Evolutionary conservation across 148 eudicot species (phyloP), one percentile per base, ranked within the genome.

Genomic region (Rhododendron williamsianum): DNA sequence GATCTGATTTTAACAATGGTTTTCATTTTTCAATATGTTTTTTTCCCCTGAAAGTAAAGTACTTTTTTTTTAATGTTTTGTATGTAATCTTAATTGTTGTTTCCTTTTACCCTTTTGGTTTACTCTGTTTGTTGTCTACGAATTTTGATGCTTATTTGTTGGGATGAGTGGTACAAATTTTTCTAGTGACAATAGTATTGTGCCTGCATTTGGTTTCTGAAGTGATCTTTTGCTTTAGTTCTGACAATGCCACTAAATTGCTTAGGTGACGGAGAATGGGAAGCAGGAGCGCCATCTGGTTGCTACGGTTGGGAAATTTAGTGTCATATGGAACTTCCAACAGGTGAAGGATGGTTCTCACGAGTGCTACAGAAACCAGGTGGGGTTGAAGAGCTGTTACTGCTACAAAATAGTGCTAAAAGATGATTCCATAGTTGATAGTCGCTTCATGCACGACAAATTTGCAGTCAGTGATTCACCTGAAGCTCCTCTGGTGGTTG

Each of bases 401-500:
- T 91, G 93, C 86, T 91, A 91, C 88, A 91, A 91, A 84, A 89
- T 90, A 12, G 91, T 91, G n/a, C 89, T 88, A 30, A 91, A 89
- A 82, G 88, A 91, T 52, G 90, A 91, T 15, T 91, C 93, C 35
- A 91, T 91, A 25, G 87, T 91, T 19, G 91, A 89, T 25, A 89
- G 93, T 63, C 89, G 93, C 43, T 91, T 91, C 76, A 91, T 91
- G 93, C 93, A 91, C 4, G 93, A 91, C 78, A 91, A 91, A n/a
- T 91, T 87, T 82, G 89, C 91, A 8, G 87, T 91, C 23, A 87
- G 82, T 35, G 93, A 91, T 71, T 91, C 93, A 49, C 93, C 93
- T 1, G 93, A 89, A 84, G 93, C 93, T 87, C 91, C 93, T 81
- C 88, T 91, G 36, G 93, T 88, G 51, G 91, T 91, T 84, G 93